A percentile compares a stretch with the other conserved stretches of the same genome.
phyloP scores from a whole-genome alignment of 2,329 filamentous ascomycete genomes.

The Epichloe sp. region DNA sequence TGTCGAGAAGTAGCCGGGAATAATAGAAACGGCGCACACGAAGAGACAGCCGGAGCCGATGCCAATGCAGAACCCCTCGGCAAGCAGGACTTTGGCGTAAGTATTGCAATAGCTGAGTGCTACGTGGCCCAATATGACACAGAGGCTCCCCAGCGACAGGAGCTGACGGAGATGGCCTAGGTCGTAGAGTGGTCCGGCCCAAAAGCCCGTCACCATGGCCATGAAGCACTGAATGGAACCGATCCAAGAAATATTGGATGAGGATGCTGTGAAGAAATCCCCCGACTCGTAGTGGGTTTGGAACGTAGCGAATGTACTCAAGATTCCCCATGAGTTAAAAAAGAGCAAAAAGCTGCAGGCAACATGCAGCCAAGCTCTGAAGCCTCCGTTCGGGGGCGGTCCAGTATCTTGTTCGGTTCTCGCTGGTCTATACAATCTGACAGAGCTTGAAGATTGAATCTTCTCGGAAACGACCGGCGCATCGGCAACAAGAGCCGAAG shows the following conservation, averaged over 20 bases:
- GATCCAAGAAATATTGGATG: constrained; percentile 32
- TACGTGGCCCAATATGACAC: constrained; percentile 28
- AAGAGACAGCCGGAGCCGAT: constrained; percentile 23
- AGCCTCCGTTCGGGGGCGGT: neutral
- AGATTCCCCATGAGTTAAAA: constrained; percentile 14
- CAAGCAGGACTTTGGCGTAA: constrained; percentile 30
- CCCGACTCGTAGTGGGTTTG: constrained; percentile 29
- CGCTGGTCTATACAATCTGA: neutral
- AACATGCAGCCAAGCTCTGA: constrained; percentile 6
- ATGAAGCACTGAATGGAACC: constrained; percentile 29
- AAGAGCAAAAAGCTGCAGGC: constrained; percentile 2
- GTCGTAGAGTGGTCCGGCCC: constrained; percentile 30
- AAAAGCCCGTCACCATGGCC: constrained; percentile 24
- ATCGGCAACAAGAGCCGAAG: neutral
- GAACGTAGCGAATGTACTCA: constrained; percentile 33
- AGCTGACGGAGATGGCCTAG: constrained; percentile 26
- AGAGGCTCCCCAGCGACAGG: constrained; percentile 20
- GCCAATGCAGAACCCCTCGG: constrained; percentile 26
- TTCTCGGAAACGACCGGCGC: neutral
- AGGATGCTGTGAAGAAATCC: constrained; percentile 17
- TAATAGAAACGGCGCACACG: constrained; percentile 22
- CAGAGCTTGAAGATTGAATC: neutral
- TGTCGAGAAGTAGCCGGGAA: constrained; percentile 26
- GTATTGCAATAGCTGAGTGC: constrained; percentile 30
- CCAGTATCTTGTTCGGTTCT: too few relatives aligned